Evolutionary conservation across 192 early-diverging fungal genomes (phyloP).

Genomic region (Mortierella antarctica): DNA sequence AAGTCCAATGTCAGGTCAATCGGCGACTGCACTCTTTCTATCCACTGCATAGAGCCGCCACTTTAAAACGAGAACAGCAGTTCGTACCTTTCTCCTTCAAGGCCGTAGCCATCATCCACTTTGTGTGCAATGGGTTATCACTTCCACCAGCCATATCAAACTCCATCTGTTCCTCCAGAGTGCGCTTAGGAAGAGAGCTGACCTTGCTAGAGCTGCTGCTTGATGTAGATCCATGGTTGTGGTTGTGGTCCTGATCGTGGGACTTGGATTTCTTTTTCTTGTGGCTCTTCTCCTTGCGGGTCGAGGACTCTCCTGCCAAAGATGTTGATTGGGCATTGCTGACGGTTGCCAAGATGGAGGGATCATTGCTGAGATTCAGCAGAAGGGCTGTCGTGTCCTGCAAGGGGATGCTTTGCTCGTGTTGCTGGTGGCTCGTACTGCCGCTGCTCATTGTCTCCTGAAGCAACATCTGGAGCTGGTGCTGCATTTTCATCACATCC

Average conservation of each 20-base stretch:
- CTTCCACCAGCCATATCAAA: neutral
- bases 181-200: neutral
- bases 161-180: constrained; percentile 20
- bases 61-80: neutral
- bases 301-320: neutral
- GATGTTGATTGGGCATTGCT: constrained; percentile 1
- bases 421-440: neutral
- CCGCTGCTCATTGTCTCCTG: neutral
- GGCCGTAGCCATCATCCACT: constrained; percentile 30
- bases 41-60: neutral
- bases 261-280: constrained; percentile 7
- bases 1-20: neutral
- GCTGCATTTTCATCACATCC: constrained; percentile 10
- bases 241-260: neutral
- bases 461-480: constrained; percentile 17
- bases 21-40: neutral
- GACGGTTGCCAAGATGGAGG: constrained; percentile 26
- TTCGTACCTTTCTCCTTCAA: constrained; percentile 36
- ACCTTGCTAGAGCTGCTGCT: neutral
- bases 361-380: constrained; percentile 20
- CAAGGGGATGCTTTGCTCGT: neutral
- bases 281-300: constrained; percentile 7
- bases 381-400: constrained; percentile 7
- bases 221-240: neutral
- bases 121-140: constrained; percentile 19